phyloP scores from a whole-genome alignment of 2,329 filamentous ascomycete species.

The Myotisia sp. region DNA sequence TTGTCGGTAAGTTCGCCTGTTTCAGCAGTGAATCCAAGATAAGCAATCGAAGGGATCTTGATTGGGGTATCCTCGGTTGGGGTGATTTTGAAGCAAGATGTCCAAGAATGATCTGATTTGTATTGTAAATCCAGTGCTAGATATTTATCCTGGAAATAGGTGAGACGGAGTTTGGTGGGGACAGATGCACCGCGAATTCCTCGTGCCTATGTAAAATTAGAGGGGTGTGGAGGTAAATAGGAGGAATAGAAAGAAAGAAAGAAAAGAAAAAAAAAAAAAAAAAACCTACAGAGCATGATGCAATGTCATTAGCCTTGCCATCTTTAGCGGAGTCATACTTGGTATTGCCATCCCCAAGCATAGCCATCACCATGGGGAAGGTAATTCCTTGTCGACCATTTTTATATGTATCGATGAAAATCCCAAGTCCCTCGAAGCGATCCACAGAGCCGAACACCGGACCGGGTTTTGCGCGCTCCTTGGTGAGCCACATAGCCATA shows the following conservation, averaged over 20 bases:
- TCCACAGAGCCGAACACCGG: conserved; percentile 79
- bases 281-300: conserved; percentile 63
- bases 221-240: not conserved
- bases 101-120: conserved; percentile 80
- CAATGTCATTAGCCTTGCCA: conserved; percentile 82
- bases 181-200: conserved; percentile 68
- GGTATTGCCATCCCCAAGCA: conserved; percentile 84
- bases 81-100: conserved; percentile 63
- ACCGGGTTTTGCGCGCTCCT: conserved; percentile 67
- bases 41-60: conserved; percentile 60
- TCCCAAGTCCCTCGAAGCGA: conserved; percentile 80
- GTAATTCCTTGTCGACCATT: conserved; percentile 92
- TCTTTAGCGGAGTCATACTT: conserved; percentile 87
- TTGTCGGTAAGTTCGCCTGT: conserved; percentile 95
- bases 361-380: conserved; percentile 97
- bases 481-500: conserved; percentile 95
- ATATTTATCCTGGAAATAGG: conserved; percentile 92
- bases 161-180: conserved; percentile 74
- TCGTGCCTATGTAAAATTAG: conserved; percentile 42
- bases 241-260: not conserved
- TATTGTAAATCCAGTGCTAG: conserved; percentile 87
- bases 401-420: conserved; percentile 99
- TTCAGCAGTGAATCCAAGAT: conserved; percentile 54
- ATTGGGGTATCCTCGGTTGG: conserved; percentile 49
- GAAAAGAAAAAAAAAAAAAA: not conserved